phyloP scores from a whole-genome alignment of 2,329 filamentous ascomycete species.

The Ascomycota sp. region DNA sequence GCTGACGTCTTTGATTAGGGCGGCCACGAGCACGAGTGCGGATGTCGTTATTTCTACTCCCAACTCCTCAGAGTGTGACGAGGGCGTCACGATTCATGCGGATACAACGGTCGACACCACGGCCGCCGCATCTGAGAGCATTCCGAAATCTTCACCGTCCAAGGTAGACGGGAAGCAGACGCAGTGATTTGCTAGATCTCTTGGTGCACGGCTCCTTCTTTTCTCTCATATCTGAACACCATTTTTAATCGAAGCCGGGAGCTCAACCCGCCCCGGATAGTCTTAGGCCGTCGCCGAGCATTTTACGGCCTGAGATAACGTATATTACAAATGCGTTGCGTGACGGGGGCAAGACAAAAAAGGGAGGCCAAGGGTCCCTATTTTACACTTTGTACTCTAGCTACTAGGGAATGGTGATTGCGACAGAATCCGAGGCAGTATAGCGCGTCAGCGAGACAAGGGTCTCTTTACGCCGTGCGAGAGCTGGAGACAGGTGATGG shows the following conservation, averaged over 20 bases:
- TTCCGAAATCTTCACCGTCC: constrained; percentile 25
- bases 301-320: constrained; percentile 16
- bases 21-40: constrained; percentile 18
- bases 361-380: constrained; percentile 6
- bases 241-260: constrained; percentile 5
- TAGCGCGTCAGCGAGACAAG: too few relatives aligned
- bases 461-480: too few relatives aligned
- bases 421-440: constrained; percentile 6
- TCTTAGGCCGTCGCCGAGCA: constrained; percentile 13
- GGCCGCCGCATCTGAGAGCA: constrained; percentile 17
- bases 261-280: constrained; percentile 6
- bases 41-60: constrained; percentile 18
- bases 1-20: constrained; percentile 16
- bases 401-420: constrained; percentile 10
- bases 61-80: constrained; percentile 27
- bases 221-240: too few relatives aligned
- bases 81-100: constrained; percentile 32
- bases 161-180: constrained; percentile 18
- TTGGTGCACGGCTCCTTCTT: constrained; percentile 1
- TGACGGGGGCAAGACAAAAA: constrained; percentile 1
- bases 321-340: constrained; percentile 12
- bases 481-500: too few relatives aligned
- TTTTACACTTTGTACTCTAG: constrained; percentile 21
- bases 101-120: constrained; percentile 26
- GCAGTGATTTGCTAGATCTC: too few relatives aligned